Base-by-base conservation (phyloP, 2,329 filamentous ascomycete species). In the Zymoseptoria pseudotritici region DNA sequence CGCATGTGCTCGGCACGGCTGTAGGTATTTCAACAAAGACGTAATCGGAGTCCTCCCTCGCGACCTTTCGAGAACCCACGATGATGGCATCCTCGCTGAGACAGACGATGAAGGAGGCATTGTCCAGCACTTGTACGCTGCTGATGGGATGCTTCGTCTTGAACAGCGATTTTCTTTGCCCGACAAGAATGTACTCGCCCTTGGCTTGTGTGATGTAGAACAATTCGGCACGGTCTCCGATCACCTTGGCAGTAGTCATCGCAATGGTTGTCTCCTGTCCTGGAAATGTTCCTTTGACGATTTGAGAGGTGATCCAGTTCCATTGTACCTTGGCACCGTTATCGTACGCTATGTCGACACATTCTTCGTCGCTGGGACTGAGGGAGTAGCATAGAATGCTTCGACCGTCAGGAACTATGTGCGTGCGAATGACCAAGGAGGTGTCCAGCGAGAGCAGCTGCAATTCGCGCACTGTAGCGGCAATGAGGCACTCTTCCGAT, bases 371-470 rank as follows among this genome's bases (percentile, higher is more conserved):
- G 55, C 70, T 68, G 29, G 76, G 75, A 58, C 79, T 86, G 31
- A 85, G 65, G 20, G 78, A 76, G 67, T 80, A 85, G 22, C 78
- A 78, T 21, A 78, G 74, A 21, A 87, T 75, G 10, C 71, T 73
- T 21, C 78, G 73, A 67, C 74, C 70, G 66, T 78, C 65, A n/a
- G 75, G 73, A 26, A 87, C 77, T 11, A 82, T 77, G 54, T 97
- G 86, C 58, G 86, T 84, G 66, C 90, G 86, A 53, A 90, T 80
- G 21, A 95, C 83, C 55, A 95, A 83, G 1, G 94, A 97, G 58
- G 91, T 91, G 64, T 84, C 79, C 29, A 90, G 84, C 1, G 89
- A 89, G 74, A 94, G 60, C 4, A 73, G 58, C 53, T 71, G 69
- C 2, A 71, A 64, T 53, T 72, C 67, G 17, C 66, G 67, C 1